A percentile compares a stretch with the other conserved stretches of the same genome.
These are phyloP conservation scores for Elsinoe ampelina DNA, from an alignment of 2,329 filamentous ascomycete species.

Conservation along the genomic window DNA sequence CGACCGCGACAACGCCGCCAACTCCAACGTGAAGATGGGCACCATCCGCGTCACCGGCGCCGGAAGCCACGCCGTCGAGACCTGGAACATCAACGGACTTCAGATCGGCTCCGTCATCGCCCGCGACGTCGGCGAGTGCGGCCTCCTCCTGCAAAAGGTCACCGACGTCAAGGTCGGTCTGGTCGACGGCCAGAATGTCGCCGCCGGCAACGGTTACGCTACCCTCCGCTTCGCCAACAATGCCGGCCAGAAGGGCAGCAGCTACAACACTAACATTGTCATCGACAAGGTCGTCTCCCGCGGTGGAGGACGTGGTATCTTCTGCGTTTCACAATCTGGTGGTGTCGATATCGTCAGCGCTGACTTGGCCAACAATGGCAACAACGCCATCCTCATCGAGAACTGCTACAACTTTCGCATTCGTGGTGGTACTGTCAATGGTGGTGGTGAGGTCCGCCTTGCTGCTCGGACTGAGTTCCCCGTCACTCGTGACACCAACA, in stretches of 20 bases:
- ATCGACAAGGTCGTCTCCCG: constrained; percentile 47
- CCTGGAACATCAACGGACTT: constrained; percentile 50
- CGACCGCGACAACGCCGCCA: constrained; percentile 45
- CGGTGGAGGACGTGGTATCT: constrained; percentile 48
- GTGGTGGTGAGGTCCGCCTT: constrained; percentile 48
- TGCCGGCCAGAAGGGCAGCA: constrained; percentile 40
- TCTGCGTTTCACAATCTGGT: constrained; percentile 49
- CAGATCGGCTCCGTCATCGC: constrained; percentile 45
- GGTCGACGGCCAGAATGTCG: constrained; percentile 49
- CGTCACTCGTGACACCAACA: constrained; percentile 43
- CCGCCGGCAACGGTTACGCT: constrained; percentile 44
- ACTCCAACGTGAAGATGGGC: constrained; percentile 47
- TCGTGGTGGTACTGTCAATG: constrained; percentile 42
- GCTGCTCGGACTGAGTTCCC: constrained; percentile 46
- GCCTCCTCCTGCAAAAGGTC: constrained; percentile 46
- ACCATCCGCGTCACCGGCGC: constrained; percentile 44
- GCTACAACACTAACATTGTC: constrained; percentile 45
- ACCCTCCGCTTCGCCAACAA: constrained; percentile 52
- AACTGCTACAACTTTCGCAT: constrained; percentile 51
- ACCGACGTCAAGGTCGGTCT: constrained; percentile 45
- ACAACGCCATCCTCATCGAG: constrained; percentile 50
- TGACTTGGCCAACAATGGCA: constrained; percentile 45
- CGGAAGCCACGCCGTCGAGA: constrained; percentile 49
- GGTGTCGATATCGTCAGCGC: constrained; percentile 42
- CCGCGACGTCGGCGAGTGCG: constrained; percentile 46